Percentiles rank a stretch among this genome's conserved stretches.
Evolutionary conservation across 164 flowering plant species (phyloP).

Genomic region (Sextonia rubra): DNA sequence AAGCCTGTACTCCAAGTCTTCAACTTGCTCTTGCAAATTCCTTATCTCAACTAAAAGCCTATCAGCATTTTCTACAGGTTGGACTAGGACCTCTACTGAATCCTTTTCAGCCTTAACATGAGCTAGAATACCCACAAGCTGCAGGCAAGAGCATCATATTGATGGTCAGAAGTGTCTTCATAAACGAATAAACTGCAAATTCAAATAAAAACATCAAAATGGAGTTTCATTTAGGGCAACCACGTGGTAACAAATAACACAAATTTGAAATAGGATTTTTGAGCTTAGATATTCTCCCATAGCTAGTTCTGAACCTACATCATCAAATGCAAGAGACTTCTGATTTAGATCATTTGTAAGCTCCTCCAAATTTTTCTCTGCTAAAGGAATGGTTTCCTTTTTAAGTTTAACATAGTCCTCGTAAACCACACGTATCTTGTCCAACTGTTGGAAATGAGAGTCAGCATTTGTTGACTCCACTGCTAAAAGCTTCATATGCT

Average conservation of each 20-base stretch:
- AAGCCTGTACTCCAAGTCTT: slow-evolving; percentile 76
- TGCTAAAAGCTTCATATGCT: slow-evolving; percentile 70
- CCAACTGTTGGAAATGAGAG: slow-evolving; percentile 76
- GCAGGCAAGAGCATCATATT: slow-evolving; percentile 5
- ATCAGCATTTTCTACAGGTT: slow-evolving; percentile 72
- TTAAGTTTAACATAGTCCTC: slow-evolving; percentile 77
- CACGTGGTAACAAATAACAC: background rate
- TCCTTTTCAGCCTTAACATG: slow-evolving; percentile 81
- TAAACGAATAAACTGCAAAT: too few relatives aligned
- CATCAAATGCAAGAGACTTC: slow-evolving; percentile 82
- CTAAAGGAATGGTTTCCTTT: slow-evolving; percentile 68
- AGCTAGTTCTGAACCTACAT: slow-evolving; percentile 44
- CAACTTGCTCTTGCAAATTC: slow-evolving; percentile 54
- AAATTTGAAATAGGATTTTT: background rate
- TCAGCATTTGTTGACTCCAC: slow-evolving; percentile 70
- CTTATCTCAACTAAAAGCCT: slow-evolving; percentile 60
- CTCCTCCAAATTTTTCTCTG: slow-evolving; percentile 51
- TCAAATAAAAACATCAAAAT: background rate
- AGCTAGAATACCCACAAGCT: slow-evolving; percentile 84
- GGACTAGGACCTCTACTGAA: slow-evolving; percentile 54
- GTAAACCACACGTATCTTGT: slow-evolving; percentile 70
- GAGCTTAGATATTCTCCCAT: background rate
- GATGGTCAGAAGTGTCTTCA: background rate
- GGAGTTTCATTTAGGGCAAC: background rate
- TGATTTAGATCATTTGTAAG: slow-evolving; percentile 66